phyloP scores from a whole-genome alignment of 129 eudicot genomes.

The Flaveria bidentis region DNA sequence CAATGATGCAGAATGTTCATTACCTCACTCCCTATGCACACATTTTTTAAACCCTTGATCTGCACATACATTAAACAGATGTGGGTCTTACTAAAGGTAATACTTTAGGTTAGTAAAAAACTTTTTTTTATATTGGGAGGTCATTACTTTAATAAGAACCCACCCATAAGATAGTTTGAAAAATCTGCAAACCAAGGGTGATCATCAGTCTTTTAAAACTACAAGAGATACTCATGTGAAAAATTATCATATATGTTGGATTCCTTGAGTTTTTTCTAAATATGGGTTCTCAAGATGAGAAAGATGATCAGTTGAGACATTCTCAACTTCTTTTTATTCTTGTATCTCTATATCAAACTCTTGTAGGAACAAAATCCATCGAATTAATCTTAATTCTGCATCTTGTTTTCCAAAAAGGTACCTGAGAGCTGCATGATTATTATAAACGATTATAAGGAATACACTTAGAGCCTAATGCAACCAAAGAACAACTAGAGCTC shows the following conservation, averaged over 20 bases:
- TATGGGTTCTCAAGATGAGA: not conserved
- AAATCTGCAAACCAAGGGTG: not conserved
- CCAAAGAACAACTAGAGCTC: no score
- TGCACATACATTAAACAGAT: not conserved
- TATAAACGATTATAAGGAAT: not conserved
- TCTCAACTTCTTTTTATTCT: not conserved
- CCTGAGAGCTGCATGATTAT: not conserved
- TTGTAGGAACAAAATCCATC: not conserved
- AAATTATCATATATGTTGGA: not conserved
- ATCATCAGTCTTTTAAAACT: not conserved
- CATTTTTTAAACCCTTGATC: not conserved
- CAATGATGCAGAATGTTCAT: no score
- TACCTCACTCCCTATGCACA: not conserved
- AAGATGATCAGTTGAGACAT: not conserved
- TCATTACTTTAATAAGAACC: not conserved
- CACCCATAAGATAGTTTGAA: not conserved
- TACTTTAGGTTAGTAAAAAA: no score
- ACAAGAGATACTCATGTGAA: not conserved
- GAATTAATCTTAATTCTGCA: not conserved
- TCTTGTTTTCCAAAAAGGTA: not conserved
- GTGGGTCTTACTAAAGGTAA: not conserved
- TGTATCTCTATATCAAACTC: not conserved
- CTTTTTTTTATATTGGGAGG: not conserved
- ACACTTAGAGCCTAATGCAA: no score
- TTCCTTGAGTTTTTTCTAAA: not conserved